Evolutionary conservation across 768 basidiomycete genomes (phyloP).

Genomic region (Collybia sp.): DNA sequence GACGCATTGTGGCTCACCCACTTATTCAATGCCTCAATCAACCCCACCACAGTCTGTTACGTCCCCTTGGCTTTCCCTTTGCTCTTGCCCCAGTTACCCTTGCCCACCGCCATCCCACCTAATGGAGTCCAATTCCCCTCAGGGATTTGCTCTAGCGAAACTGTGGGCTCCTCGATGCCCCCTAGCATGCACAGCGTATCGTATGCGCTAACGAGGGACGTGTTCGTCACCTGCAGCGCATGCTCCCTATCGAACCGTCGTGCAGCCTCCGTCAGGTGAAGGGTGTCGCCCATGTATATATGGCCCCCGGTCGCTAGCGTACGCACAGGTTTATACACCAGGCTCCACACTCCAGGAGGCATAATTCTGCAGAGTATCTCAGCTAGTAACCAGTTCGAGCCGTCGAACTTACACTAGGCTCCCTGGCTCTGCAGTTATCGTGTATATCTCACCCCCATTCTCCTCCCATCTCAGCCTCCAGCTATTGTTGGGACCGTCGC

Average conservation of each 20-base stretch:
- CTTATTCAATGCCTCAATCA: too few species aligned
- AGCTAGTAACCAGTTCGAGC: not conserved
- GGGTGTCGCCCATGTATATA: conserved; percentile 3
- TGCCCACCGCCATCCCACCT: too few species aligned
- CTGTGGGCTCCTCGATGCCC: too few species aligned
- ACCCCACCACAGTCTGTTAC: too few species aligned
- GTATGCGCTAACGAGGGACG: not conserved
- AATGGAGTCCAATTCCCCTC: too few species aligned
- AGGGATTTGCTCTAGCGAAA: too few species aligned
- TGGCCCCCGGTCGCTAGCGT: conserved; percentile 9
- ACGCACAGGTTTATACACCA: conserved; percentile 7
- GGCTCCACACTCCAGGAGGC: conserved; percentile 6
- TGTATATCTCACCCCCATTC: not conserved
- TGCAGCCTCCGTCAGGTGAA: conserved; percentile 9
- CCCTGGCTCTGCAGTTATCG: not conserved
- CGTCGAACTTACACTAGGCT: not conserved
- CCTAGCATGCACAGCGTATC: conserved; percentile 1
- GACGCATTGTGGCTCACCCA: too few species aligned
- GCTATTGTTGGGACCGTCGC: not conserved
- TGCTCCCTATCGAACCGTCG: not conserved
- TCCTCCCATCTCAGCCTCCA: not conserved
- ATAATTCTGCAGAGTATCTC: conserved; percentile 3
- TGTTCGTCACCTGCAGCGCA: not conserved
- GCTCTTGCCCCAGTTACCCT: too few species aligned
- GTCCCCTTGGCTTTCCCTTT: too few species aligned